Evolutionary conservation across 202 grass and related monocot genomes (phyloP), one percentile per base, ranked within the genome.

Genomic region (Cymbopogon flexuosus): DNA sequence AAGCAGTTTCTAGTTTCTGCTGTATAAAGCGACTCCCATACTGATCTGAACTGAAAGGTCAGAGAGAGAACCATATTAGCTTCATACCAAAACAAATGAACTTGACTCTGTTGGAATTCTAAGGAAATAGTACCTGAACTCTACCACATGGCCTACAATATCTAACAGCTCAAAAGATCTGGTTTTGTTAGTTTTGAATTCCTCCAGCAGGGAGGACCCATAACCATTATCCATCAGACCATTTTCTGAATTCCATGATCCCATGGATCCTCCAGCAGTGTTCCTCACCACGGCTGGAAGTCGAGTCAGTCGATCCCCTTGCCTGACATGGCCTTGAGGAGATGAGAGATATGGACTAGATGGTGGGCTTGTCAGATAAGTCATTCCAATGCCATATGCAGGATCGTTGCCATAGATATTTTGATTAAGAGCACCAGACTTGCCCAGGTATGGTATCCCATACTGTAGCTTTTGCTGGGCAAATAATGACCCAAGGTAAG

Each of bases 21-120:
- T 99, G 96, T 84, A 99, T 99, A 89, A 99, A 99, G 49, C 96
- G 92, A 76, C 96, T 99, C 34, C 96, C 96, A 51, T 93, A 95
- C 73, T 99, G 96, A 80, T 99, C 96, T 79, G 92, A 93, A 83
- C 96, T 99, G 81, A 35, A 87, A 52, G 24, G 51, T 31, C 5
- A 58, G 10, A 47, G 1, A 35, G 13, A 67, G 5, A 80, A 64
- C 18, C 24, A 49, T 62, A 42, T 78, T 51, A 85, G 36, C 15
- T 85, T 77, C 27, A 62, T 37, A 73, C 42, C 23, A 62, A 42
- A 85, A 66, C 8, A 76, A 52, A 70, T 2, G 37, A 79, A 91
- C 1, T 39, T 65, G 40, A 58, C 10, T 12, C 36, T 18, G 22
- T 45, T 76, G 16, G 39, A 62, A 78, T 56, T 62, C 4, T 54